Conservation (phyloP, 805 yeast species). For the Kazachstania psychrophila region DNA sequence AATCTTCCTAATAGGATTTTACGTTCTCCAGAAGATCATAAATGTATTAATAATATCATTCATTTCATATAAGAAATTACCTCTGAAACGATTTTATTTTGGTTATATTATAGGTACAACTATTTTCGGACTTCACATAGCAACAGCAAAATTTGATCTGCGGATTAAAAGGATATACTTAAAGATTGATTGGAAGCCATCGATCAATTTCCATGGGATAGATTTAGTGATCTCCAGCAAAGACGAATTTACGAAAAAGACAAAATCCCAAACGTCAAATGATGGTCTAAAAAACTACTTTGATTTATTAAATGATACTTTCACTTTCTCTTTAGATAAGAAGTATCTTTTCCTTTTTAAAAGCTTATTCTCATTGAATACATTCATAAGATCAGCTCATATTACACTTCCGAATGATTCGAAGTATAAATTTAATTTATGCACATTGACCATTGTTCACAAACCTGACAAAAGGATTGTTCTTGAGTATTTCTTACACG, state of each 20-base stretch:
- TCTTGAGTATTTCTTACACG: conserved; percentile 17
- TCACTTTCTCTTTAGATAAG: conserved; percentile 9
- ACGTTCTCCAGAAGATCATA: conserved; percentile 3
- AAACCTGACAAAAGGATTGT: conserved; percentile 9
- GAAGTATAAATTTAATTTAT: conserved; percentile 9
- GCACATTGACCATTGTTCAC: conserved; percentile 14
- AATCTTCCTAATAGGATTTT: conserved; percentile 2
- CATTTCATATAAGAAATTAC: conserved; percentile 2
- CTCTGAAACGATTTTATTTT: conserved; percentile 10
- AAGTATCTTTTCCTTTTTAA: conserved; percentile 7
- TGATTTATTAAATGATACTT: conserved; percentile 3
- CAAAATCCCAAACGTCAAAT: neutral
- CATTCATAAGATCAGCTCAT: conserved; percentile 9
- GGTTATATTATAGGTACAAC: conserved; percentile 15
- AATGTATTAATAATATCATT: conserved; percentile 1
- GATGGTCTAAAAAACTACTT: neutral
- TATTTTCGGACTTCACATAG: conserved; percentile 8
- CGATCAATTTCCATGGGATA: conserved; percentile 14
- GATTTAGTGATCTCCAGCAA: conserved; percentile 4
- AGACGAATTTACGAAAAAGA: neutral
- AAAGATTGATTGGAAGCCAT: conserved; percentile 15
- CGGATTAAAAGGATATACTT: conserved; percentile 13
- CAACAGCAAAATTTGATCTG: conserved; percentile 9
- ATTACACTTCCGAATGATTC: conserved; percentile 8
- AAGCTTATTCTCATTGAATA: conserved; percentile 11